These are phyloP conservation scores for Triangularia setosa DNA, from an alignment of 2,329 filamentous ascomycete species.

Conservation along the genomic window DNA sequence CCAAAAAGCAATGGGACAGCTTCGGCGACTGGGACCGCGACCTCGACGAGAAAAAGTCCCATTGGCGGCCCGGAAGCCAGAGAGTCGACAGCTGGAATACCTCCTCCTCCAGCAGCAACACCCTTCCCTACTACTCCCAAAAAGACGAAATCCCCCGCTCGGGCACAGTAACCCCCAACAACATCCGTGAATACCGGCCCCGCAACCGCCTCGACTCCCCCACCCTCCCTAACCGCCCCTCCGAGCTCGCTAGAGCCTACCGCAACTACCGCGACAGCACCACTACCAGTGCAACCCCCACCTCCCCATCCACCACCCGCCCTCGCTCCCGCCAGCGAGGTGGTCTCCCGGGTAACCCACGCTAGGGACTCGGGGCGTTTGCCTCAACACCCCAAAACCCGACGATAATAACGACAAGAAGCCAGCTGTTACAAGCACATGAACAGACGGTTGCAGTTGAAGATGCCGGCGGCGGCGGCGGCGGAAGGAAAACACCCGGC, in stretches of 20 bases:
- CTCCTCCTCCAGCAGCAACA: neutral
- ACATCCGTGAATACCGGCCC: neutral
- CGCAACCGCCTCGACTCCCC: neutral
- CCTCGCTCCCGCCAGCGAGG: neutral
- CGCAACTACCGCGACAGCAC: neutral
- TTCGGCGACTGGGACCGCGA: neutral
- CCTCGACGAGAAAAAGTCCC: neutral
- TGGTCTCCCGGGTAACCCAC: neutral
- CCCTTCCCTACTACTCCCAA: neutral
- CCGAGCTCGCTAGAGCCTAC: neutral
- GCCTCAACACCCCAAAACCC: neutral
- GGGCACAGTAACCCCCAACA: neutral
- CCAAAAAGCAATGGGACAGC: constrained; percentile 1
- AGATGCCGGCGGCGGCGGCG: neutral
- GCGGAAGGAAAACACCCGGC: neutral
- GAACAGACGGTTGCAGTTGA: neutral
- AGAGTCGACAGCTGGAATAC: neutral
- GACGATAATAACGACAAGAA: neutral
- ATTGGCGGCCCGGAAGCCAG: neutral
- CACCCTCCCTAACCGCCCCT: neutral
- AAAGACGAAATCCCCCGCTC: neutral
- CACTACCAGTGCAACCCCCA: neutral
- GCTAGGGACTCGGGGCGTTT: constrained; percentile 21
- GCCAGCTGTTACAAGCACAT: neutral
- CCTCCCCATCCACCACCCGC: neutral